Conservation (phyloP, 495 filamentous ascomycete species). For the Xylona heveae region DNA sequence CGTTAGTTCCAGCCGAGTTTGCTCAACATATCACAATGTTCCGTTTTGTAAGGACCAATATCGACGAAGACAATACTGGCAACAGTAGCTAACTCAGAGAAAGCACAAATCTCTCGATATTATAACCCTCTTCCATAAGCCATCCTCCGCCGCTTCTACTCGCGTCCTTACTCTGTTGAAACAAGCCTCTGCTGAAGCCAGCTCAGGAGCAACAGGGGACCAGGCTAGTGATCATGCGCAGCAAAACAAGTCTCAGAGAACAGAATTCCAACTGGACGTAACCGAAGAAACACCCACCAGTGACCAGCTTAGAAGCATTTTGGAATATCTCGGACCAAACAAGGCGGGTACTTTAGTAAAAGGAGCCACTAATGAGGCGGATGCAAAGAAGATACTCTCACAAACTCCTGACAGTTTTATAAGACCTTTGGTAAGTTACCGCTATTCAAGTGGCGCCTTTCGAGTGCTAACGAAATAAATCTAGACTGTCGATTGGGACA, state of each 20-base stretch:
- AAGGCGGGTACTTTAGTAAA: conserved; percentile 37
- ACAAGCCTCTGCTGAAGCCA: conserved; percentile 40
- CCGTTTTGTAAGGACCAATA: conserved; percentile 17
- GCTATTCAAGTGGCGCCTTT: not conserved
- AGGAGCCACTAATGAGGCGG: conserved; percentile 45
- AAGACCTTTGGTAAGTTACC: conserved; percentile 42
- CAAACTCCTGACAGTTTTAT: conserved; percentile 35
- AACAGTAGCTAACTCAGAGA: not conserved
- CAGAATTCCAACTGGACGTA: conserved; percentile 70
- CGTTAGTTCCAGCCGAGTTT: not conserved
- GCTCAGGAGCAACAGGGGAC: conserved; percentile 36
- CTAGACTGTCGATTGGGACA: conserved; percentile 86
- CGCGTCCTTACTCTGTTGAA: conserved; percentile 54
- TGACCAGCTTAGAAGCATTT: conserved; percentile 69
- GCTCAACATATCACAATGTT: conserved; percentile 15
- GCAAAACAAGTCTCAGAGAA: conserved; percentile 30
- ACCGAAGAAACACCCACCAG: conserved; percentile 59
- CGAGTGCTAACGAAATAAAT: not conserved
- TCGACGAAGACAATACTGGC: not conserved
- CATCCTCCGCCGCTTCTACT: conserved; percentile 38
- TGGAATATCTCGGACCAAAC: conserved; percentile 56
- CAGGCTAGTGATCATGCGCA: conserved; percentile 36
- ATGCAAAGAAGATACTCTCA: conserved; percentile 54
- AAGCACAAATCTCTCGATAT: conserved; percentile 73
- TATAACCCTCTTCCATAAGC: conserved; percentile 87